These are phyloP conservation scores for Codiaeum variegatum DNA, from an alignment of 441 rosid genomes.

Conservation along the genomic window DNA sequence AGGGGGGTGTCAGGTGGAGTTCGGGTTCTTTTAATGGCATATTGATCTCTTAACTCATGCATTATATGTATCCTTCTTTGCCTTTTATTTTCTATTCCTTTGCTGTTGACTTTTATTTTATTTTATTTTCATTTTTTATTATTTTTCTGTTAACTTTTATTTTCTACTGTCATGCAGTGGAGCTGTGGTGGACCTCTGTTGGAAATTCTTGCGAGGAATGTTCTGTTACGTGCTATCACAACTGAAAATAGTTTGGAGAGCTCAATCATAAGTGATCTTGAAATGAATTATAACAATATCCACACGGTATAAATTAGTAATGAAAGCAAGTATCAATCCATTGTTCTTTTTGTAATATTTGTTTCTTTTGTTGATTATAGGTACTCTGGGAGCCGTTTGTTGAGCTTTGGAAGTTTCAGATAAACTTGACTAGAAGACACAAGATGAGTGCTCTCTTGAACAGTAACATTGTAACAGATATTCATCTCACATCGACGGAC, in stretches of 20 bases:
- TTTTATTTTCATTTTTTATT: too few relatives aligned
- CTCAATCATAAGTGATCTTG: constrained; percentile 57
- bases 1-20: neutral
- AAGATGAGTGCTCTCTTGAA: constrained; percentile 54
- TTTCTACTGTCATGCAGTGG: constrained; percentile 63
- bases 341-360: constrained; percentile 21
- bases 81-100: neutral
- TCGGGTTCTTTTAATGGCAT: neutral
- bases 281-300: constrained; percentile 80
- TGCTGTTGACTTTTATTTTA: constrained; percentile 22
- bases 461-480: constrained; percentile 53
- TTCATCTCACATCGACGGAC: constrained; percentile 51
- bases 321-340: constrained; percentile 7
- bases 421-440: constrained; percentile 44
- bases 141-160: constrained; percentile 17
- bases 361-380: constrained; percentile 35
- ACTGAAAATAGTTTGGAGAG: constrained; percentile 46
- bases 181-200: constrained; percentile 76
- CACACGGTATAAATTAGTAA: constrained; percentile 55
- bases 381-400: constrained; percentile 93
- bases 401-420: constrained; percentile 83
- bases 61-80: too few relatives aligned
- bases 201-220: constrained; percentile 59
- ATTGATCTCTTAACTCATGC: neutral
- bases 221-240: constrained; percentile 39